Conservation (phyloP, 257 asterid species). For the Haberlea rhodopensis region DNA sequence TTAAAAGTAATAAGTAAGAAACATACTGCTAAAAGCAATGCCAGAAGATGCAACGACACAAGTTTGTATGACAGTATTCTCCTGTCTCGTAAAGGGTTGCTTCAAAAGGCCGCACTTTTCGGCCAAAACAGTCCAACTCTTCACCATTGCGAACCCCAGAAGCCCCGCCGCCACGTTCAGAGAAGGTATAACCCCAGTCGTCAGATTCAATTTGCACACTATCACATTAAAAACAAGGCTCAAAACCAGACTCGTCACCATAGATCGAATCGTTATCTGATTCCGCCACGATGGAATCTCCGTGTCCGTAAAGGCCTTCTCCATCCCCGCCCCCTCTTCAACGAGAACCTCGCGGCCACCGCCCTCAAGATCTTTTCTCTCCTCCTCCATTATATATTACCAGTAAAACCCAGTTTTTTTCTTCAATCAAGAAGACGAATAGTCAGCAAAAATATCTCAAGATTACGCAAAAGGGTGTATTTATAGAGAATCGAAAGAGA, state of each 20-base stretch:
- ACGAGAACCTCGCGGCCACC: neutral
- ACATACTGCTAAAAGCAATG: constrained; percentile 75
- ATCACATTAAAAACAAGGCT: constrained; percentile 59
- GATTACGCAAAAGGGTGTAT: neutral
- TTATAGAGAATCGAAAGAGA: neutral
- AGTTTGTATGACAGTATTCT: constrained; percentile 69
- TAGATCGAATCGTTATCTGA: constrained; percentile 50
- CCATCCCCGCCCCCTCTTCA: constrained; percentile 23
- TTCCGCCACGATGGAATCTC: constrained; percentile 52
- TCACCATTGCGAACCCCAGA: constrained; percentile 54
- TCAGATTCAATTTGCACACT: constrained; percentile 62
- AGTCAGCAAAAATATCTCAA: neutral
- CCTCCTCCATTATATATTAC: neutral
- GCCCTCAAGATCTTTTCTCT: neutral
- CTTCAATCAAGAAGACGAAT: neutral
- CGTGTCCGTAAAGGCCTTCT: constrained; percentile 35
- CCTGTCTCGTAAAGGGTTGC: constrained; percentile 73
- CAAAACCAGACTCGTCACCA: constrained; percentile 40
- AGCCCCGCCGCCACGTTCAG: constrained; percentile 76
- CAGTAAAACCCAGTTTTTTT: neutral
- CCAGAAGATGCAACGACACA: constrained; percentile 75
- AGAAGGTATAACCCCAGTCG: constrained; percentile 76
- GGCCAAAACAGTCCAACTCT: constrained; percentile 35
- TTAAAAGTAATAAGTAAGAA: neutral
- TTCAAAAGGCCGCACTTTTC: constrained; percentile 44